These are phyloP conservation scores for Pythium grandisporangium DNA, from an alignment of 352 stramenopile genomes.

Conservation along the genomic window DNA sequence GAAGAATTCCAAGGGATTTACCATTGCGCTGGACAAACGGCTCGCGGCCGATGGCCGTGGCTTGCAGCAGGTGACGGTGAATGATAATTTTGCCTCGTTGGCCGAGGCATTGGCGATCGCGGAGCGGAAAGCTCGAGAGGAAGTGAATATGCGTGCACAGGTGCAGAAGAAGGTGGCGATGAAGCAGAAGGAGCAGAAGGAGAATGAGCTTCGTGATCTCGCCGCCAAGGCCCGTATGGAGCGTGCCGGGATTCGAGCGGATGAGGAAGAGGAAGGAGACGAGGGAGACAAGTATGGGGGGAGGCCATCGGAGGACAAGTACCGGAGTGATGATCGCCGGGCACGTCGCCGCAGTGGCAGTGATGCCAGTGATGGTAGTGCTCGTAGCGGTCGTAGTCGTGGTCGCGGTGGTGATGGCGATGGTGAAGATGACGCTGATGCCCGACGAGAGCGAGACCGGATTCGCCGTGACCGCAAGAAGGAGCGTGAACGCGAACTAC, in stretches of 20 bases:
- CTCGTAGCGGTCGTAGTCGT: constrained; percentile 3
- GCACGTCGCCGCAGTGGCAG: constrained; percentile 10
- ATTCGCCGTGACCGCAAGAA: constrained; percentile 90
- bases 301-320: constrained; percentile 6
- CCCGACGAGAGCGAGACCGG: constrained; percentile 36
- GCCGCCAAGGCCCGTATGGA: constrained; percentile 91
- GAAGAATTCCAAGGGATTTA: constrained; percentile 99
- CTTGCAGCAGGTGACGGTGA: constrained; percentile 94
- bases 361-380: constrained; percentile 4
- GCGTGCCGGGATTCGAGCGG: constrained; percentile 55
- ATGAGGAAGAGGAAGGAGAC: constrained; percentile 23
- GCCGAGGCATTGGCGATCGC: constrained; percentile 96
- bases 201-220: constrained; percentile 93
- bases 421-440: constrained; percentile 32
- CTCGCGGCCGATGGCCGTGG: constrained; percentile 96
- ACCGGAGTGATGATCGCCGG: constrained; percentile 7
- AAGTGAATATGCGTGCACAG: constrained; percentile 93
- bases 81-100: constrained; percentile 98
- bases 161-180: constrained; percentile 84
- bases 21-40: constrained; percentile 98
- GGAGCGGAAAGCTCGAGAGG: constrained; percentile 94
- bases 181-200: constrained; percentile 94
- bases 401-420: constrained; percentile 20
- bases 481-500: constrained; percentile 92
- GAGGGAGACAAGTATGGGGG: constrained; percentile 15